phyloP scores from a whole-genome alignment of 169 alveolate species.

The Plasmodium blacklocki region DNA sequence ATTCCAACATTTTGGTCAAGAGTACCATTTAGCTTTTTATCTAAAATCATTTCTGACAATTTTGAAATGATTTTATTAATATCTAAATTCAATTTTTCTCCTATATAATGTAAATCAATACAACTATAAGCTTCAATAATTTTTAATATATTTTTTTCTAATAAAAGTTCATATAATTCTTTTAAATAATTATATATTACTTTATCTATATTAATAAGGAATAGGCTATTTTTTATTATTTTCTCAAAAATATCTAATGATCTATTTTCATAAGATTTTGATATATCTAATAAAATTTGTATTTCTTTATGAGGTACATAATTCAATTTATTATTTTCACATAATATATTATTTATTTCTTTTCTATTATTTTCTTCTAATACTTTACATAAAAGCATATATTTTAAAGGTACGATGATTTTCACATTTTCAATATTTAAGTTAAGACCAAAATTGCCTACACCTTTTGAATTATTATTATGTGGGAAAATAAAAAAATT shows the following conservation, averaged over 20 bases:
- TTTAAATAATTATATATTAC: slow-evolving; percentile 90
- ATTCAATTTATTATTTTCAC: slow-evolving; percentile 88
- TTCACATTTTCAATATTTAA: slow-evolving; percentile 84
- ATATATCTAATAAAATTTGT: slow-evolving; percentile 91
- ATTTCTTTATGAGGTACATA: slow-evolving; percentile 90
- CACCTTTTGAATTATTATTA: slow-evolving; percentile 29
- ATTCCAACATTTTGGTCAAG: slow-evolving; percentile 93
- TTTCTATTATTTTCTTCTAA: slow-evolving; percentile 90
- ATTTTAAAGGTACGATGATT: slow-evolving; percentile 90
- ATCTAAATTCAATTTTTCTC: slow-evolving; percentile 88
- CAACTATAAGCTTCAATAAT: slow-evolving; percentile 93
- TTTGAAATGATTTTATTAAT: slow-evolving; percentile 88
- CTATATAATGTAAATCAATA: slow-evolving; percentile 91
- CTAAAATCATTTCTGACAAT: slow-evolving; percentile 95
- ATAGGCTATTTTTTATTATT: slow-evolving; percentile 85
- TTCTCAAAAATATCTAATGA: slow-evolving; percentile 91
- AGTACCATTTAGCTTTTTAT: slow-evolving; percentile 95
- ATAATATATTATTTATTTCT: slow-evolving; percentile 83
- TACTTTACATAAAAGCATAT: slow-evolving; percentile 93
- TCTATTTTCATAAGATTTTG: slow-evolving; percentile 90
- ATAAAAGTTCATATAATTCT: slow-evolving; percentile 89
- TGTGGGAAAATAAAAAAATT: slow-evolving; percentile 52
- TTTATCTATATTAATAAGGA: slow-evolving; percentile 88
- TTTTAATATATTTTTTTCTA: slow-evolving; percentile 92
- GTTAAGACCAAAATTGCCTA: slow-evolving; percentile 77